Evolutionary conservation across 2,329 filamentous ascomycete genomes (phyloP).

Genomic region (Exophiala sideris): DNA sequence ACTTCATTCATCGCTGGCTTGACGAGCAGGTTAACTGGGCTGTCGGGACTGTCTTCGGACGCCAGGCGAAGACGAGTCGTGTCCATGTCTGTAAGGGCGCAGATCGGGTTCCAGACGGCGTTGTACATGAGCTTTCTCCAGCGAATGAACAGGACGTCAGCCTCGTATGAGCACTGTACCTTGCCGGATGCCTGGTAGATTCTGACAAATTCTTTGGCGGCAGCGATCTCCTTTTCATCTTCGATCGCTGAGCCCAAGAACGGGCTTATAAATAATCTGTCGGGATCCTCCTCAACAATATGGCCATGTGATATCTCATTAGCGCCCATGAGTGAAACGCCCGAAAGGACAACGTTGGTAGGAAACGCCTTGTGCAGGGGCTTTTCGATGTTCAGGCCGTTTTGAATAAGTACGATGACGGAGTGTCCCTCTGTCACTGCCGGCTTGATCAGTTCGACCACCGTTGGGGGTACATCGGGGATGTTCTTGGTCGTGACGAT

Average conservation of each 20-base stretch:
- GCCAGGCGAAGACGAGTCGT: slow-evolving; percentile 50
- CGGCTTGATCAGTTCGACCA: slow-evolving; percentile 49
- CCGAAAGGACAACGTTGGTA: slow-evolving; percentile 51
- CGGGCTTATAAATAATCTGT: slow-evolving; percentile 50
- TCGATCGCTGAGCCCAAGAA: slow-evolving; percentile 22
- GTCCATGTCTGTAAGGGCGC: slow-evolving; percentile 51
- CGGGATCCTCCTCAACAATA: slow-evolving; percentile 53
- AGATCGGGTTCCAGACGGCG: slow-evolving; percentile 53
- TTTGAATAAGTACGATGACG: slow-evolving; percentile 57
- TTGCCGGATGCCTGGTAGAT: slow-evolving; percentile 50
- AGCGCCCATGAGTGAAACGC: slow-evolving; percentile 53
- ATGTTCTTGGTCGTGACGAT: slow-evolving; percentile 59
- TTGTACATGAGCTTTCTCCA: slow-evolving; percentile 48
- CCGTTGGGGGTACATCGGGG: slow-evolving; percentile 50
- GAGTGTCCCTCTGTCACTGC: slow-evolving; percentile 53
- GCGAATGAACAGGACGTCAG: slow-evolving; percentile 30
- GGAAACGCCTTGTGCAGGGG: slow-evolving; percentile 52
- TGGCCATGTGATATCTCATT: slow-evolving; percentile 47
- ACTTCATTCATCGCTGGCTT: slow-evolving; percentile 50
- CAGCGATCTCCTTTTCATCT: slow-evolving; percentile 16
- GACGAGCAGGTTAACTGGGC: slow-evolving; percentile 47
- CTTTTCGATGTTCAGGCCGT: slow-evolving; percentile 62
- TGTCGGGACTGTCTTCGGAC: slow-evolving; percentile 34
- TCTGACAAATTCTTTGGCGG: slow-evolving; percentile 44
- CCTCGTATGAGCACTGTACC: slow-evolving; percentile 41